Evolutionary conservation across 1,139 yeast species (phyloP), one percentile per base, ranked within the genome.

Genomic region (Kurtzmaniella quercitrusa): DNA sequence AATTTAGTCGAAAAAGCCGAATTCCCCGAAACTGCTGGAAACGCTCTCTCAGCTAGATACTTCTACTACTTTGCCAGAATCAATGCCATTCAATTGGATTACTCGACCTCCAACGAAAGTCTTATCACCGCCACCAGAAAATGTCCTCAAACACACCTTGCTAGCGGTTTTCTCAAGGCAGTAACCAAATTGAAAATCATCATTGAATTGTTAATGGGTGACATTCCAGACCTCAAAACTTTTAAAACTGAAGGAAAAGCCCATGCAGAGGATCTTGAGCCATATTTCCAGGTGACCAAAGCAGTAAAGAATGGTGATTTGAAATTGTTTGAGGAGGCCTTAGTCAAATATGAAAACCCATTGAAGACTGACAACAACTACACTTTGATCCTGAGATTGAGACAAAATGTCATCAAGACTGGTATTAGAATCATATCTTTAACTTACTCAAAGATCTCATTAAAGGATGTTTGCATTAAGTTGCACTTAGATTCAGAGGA

Each of bases 381-480:
- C 60, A 87, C 89, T 26, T 76, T 94, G 54, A 94, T 94, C 41
- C 76, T 88, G 40, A 80, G 98, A 59, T 76, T 94, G 56, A 86
- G 98, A 62, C 96, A 95, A 60, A 94, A 93, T 61, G 99, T 94
- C 49, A 93, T 94, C 65, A 94, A 93, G 68, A 91, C 99, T 1
- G 99, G 98, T 56, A 89, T 94, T 49, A 80, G 98, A 65, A 87
- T 88, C 56, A 88, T 94, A 57, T 88, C 96, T 14, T 74, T 94
- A 56, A 82, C 97, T 3, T 94, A 94, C 68, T 87, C 95, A 45
- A 85, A 82, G 60, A 93, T 94, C 47, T 87, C 97, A 2, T 76
- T 94, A 56, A 87, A 86, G 65, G 98, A 94, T 60, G 77, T 78
- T 43, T 94, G 98, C 65, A 78, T 93, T 57, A 88, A 93, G 60